Base-by-base conservation (phyloP, 78 protist species). In the Dictyostelium intermedium region DNA sequence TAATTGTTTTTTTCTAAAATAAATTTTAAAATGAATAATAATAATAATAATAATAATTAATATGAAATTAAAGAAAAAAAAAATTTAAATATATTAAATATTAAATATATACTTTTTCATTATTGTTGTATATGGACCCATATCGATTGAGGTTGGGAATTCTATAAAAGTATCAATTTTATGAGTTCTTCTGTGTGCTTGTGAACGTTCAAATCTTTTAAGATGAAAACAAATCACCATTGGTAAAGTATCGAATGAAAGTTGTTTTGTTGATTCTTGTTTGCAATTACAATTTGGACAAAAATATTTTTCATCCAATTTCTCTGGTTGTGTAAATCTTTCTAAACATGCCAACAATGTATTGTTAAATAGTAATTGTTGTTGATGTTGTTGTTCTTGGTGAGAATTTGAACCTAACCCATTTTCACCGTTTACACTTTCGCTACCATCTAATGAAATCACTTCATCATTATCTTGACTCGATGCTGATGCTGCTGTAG, bases 291-390 rank as follows among this genome's bases (percentile, higher is more conserved):
- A 92, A 56, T 73, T 39, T 50, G 66, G 30, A 60, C 91, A 92
- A 70, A 92, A 92, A 56, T 92, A 85, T 20, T 83, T 85, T 5
- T 92, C 92, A 25, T 84, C 96, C 18, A 92, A 66, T 74, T 84
- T 85, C 81, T 92, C 96, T 43, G 96, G 96, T 53, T 92, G 96
- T 56, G 96, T 92, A 73, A 92, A 92, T 82, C 96, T 91, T 23
- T 92, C 96, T 18, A 92, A 77, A 63, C 92, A 92, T 45, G 96
- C 14, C 37, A 66, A 13, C 35, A 91, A 77, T 43, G 76, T 32
- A 56, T 82, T 73, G 34, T 76, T 45, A 9, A 43, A n/a, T 13
- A 20, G 3, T 18, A 25, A 20, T 5, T 78, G 56, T 18, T 78
- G 56, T 8, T 35, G 10, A 9, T 5, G 23, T 30, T 14, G 41